Evolutionary conservation across 2,329 filamentous ascomycete species (phyloP).

Genomic region (Aspergillus thermomutatus): DNA sequence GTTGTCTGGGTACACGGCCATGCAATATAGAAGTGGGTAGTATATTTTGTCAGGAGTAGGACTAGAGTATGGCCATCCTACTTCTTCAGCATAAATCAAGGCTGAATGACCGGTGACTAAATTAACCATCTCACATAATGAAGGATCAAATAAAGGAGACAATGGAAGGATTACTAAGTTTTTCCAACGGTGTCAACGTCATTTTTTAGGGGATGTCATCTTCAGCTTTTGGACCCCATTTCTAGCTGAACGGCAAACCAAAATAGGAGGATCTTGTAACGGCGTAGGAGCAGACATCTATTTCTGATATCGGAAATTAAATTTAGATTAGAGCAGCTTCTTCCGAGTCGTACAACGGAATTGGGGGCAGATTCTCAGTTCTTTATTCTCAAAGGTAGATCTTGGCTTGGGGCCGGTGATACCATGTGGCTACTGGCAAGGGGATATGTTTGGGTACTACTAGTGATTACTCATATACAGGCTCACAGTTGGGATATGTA

Average conservation of each 20-base stretch:
- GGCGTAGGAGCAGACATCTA: neutral
- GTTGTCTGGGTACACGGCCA: too few relatives aligned
- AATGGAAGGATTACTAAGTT: neutral
- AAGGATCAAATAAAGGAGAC: neutral
- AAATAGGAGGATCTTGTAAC: conserved; percentile 10
- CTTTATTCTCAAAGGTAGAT: neutral
- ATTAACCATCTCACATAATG: neutral
- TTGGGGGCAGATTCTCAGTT: neutral
- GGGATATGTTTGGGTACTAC: neutral
- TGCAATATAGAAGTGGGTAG: too few relatives aligned
- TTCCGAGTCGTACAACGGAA: neutral
- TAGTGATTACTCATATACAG: neutral
- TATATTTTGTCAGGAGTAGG: neutral
- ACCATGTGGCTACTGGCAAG: neutral
- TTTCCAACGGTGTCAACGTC: neutral
- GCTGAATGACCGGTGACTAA: neutral
- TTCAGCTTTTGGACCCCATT: neutral
- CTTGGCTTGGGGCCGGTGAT: neutral
- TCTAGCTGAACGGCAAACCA: neutral
- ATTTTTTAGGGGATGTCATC: neutral
- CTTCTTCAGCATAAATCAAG: neutral
- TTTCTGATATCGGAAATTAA: neutral
- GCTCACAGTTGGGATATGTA: too few relatives aligned
- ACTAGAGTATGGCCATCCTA: neutral
- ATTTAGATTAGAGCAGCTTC: neutral